Conservation (phyloP, 1,284 basidiomycete species). For the Pseudozyma hubeiensis region DNA sequence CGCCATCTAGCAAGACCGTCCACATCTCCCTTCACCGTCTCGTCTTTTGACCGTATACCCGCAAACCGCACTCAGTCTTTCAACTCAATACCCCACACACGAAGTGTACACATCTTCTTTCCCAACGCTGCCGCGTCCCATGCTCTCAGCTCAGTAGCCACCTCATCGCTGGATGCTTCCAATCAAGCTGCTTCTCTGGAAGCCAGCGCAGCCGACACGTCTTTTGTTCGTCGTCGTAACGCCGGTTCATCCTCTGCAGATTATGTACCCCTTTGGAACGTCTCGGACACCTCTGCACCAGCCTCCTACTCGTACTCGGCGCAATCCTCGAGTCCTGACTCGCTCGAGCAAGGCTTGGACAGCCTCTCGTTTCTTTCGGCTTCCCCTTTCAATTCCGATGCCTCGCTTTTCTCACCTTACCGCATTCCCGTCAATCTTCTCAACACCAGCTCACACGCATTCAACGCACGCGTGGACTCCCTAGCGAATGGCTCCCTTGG, state of each 20-base stretch:
- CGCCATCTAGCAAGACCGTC: slow-evolving; percentile 16
- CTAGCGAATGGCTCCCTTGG: neutral
- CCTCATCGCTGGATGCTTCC: slow-evolving; percentile 3
- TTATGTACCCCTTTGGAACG: slow-evolving; percentile 36
- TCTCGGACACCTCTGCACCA: slow-evolving; percentile 6
- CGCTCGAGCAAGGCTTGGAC: slow-evolving; percentile 9
- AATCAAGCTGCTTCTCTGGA: slow-evolving; percentile 3
- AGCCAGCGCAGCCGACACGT: slow-evolving; percentile 1
- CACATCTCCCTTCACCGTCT: slow-evolving; percentile 10
- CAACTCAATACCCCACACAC: slow-evolving; percentile 15
- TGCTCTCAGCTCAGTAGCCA: slow-evolving; percentile 5
- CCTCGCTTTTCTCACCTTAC: neutral
- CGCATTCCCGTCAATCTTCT: slow-evolving; percentile 24
- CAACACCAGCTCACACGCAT: neutral
- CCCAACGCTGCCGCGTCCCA: slow-evolving; percentile 29
- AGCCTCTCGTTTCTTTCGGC: slow-evolving; percentile 8
- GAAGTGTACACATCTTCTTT: slow-evolving; percentile 32
- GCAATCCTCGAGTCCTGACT: neutral
- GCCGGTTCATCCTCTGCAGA: neutral
- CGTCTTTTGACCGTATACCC: slow-evolving; percentile 18
- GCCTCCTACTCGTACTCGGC: neutral
- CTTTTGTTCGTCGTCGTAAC: neutral
- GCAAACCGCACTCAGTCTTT: slow-evolving; percentile 7
- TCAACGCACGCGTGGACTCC: neutral
- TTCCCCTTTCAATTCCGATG: neutral